These are phyloP conservation scores for Paracorniculantispora psalliotae DNA, from an alignment of 2,329 filamentous ascomycete genomes.

Conservation along the genomic window DNA sequence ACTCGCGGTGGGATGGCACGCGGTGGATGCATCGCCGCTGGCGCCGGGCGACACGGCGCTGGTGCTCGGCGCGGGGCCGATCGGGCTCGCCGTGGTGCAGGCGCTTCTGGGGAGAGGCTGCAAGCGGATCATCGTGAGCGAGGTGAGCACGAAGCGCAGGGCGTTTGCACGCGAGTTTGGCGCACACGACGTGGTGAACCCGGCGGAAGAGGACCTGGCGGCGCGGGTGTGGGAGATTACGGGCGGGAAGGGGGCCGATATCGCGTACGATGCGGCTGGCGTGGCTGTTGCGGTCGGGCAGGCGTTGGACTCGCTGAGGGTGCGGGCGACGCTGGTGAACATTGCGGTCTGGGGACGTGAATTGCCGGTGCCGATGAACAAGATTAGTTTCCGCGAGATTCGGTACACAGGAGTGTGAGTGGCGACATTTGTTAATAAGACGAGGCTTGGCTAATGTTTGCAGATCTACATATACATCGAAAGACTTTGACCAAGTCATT, in stretches of 20 bases:
- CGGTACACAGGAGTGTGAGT: constrained; percentile 22
- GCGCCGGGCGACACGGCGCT: constrained; percentile 38
- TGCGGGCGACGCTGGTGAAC: constrained; percentile 55
- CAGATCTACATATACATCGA: constrained; percentile 15
- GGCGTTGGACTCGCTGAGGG: constrained; percentile 45
- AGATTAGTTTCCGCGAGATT: constrained; percentile 20
- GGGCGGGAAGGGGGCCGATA: constrained; percentile 45
- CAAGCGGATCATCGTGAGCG: constrained; percentile 41
- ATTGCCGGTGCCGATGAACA: constrained; percentile 37
- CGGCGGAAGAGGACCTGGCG: constrained; percentile 41
- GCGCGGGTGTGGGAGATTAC: constrained; percentile 41
- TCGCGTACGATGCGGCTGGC: constrained; percentile 59
- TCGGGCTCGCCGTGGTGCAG: constrained; percentile 43
- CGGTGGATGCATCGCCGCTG: constrained; percentile 41
- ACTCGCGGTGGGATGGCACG: constrained; percentile 40
- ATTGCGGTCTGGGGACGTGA: constrained; percentile 60
- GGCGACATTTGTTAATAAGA: constrained; percentile 15
- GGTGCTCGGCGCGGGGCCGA: constrained; percentile 46
- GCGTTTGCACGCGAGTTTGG: constrained; percentile 40
- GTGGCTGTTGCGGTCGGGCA: constrained; percentile 44
- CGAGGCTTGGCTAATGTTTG: constrained; percentile 16
- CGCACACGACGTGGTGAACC: constrained; percentile 39
- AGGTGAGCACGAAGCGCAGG: constrained; percentile 37
- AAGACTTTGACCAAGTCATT: constrained; percentile 55
- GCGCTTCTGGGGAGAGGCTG: constrained; percentile 43